Conservation (phyloP, 129 eudicot genomes). For the Artemisia annua region DNA sequence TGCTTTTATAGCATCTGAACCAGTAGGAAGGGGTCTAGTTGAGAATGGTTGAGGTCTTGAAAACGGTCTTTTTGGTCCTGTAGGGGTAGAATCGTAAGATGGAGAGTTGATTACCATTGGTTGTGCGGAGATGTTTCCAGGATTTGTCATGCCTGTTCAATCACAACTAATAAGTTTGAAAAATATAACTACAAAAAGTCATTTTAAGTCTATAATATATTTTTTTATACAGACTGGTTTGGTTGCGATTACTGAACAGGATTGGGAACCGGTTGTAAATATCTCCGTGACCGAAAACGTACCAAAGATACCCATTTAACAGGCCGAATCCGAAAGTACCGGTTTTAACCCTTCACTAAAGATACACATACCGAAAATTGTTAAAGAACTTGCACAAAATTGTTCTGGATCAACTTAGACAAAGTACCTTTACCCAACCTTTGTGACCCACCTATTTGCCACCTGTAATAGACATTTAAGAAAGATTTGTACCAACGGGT, state of each 20-base stretch:
- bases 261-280: too few relatives aligned
- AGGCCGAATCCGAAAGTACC: too few relatives aligned
- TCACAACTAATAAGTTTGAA: not conserved
- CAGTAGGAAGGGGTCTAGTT: slow-evolving; percentile 28
- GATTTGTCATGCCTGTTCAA: slow-evolving; percentile 25
- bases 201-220: too few relatives aligned
- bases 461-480: slow-evolving; percentile 14
- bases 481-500: slow-evolving; percentile 34
- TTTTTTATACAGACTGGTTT: too few relatives aligned
- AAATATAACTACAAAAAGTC: too few relatives aligned
- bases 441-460: not conserved
- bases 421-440: not conserved
- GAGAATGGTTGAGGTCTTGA: slow-evolving; percentile 43
- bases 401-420: too few relatives aligned
- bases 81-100: slow-evolving; percentile 28
- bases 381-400: too few relatives aligned
- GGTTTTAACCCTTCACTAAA: too few relatives aligned
- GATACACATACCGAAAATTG: too few relatives aligned
- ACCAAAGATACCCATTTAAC: too few relatives aligned
- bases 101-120: slow-evolving; percentile 35
- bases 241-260: too few relatives aligned
- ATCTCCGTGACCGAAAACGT: too few relatives aligned
- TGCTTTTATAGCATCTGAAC: slow-evolving; percentile 64
- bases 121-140: slow-evolving; percentile 23
- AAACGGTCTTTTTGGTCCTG: slow-evolving; percentile 37